These are phyloP conservation scores for Colletotrichum siamense DNA, from an alignment of 2,329 filamentous ascomycete species.

Conservation along the genomic window DNA sequence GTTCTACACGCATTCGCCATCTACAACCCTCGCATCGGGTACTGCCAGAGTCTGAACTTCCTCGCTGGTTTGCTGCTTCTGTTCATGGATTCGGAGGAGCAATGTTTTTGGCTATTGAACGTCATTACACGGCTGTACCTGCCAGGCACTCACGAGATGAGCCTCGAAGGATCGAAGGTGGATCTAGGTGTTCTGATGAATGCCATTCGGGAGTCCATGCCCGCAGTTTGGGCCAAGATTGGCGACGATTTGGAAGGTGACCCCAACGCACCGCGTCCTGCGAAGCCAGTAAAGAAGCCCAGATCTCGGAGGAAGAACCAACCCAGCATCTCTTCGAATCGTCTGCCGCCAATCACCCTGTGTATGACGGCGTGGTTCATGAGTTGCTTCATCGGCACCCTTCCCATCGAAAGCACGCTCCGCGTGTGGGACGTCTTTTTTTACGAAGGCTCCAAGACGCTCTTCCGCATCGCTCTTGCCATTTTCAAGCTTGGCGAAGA, in stretches of 20 bases:
- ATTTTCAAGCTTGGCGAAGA: constrained; percentile 89
- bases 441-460: constrained; percentile 91
- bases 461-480: constrained; percentile 89
- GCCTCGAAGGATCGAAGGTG: constrained; percentile 89
- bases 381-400: constrained; percentile 92
- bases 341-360: constrained; percentile 87
- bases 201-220: constrained; percentile 81
- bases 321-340: constrained; percentile 47
- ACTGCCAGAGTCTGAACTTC: constrained; percentile 96
- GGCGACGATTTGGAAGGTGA: constrained; percentile 73
- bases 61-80: constrained; percentile 87
- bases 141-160: constrained; percentile 90
- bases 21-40: constrained; percentile 90
- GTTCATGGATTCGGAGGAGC: constrained; percentile 88
- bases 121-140: constrained; percentile 89
- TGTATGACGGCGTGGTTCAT: constrained; percentile 98
- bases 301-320: constrained; percentile 45
- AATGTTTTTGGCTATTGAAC: constrained; percentile 90
- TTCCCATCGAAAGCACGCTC: constrained; percentile 90
- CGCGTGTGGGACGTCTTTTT: constrained; percentile 97
- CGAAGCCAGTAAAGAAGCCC: constrained; percentile 27
- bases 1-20: constrained; percentile 90
- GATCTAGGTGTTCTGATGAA: constrained; percentile 94
- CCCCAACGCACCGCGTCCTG: constrained; percentile 37
- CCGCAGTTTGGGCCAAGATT: constrained; percentile 86